These are phyloP conservation scores for Beta corolliflora DNA, from an alignment of 179 eudicot genomes.

Conservation along the genomic window DNA sequence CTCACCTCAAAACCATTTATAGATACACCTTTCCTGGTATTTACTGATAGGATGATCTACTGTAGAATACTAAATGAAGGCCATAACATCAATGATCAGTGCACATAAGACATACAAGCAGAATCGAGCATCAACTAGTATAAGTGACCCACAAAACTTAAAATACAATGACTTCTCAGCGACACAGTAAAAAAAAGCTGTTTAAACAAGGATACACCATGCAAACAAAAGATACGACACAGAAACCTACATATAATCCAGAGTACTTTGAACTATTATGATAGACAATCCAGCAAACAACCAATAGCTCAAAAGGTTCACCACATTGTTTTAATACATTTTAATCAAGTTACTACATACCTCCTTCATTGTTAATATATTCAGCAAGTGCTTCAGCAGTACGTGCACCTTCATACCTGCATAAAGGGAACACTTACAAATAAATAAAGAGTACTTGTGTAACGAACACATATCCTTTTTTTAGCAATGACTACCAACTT, in stretches of 20 bases:
- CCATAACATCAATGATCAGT: neutral
- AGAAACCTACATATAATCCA: neutral
- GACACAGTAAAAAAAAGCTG: neutral
- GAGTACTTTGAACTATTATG: neutral
- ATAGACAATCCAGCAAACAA: neutral
- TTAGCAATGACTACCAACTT: conserved; percentile 9
- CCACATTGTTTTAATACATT: neutral
- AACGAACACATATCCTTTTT: neutral
- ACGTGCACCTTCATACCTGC: conserved; percentile 92
- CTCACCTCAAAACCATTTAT: neutral
- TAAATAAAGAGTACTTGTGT: neutral
- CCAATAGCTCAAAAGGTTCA: neutral
- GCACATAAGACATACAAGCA: neutral
- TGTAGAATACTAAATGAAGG: neutral
- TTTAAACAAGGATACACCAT: neutral
- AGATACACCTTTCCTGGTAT: neutral
- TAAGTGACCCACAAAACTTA: neutral
- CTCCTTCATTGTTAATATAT: conserved; percentile 84
- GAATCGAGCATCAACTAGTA: neutral
- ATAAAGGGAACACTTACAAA: neutral
- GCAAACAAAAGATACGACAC: neutral
- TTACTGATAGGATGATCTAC: neutral
- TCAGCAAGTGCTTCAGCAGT: conserved; percentile 86
- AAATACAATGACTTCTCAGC: neutral
- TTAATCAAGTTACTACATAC: conserved; percentile 36